Evolutionary conservation across 495 filamentous ascomycete genomes (phyloP).

Genomic region (Penicillium cosmopolitanum): DNA sequence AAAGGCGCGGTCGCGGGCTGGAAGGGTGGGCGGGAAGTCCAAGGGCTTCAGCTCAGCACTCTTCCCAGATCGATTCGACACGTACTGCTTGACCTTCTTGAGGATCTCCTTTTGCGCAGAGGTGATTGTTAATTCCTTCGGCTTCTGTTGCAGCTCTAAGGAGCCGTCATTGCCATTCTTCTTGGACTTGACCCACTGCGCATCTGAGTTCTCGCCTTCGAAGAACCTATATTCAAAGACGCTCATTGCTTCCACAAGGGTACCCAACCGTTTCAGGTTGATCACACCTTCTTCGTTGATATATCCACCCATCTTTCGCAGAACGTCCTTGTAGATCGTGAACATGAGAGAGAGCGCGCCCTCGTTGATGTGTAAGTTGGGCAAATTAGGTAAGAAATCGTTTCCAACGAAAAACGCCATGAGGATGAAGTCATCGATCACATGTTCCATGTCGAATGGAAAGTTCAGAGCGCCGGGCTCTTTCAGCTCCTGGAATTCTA

Average conservation of each 20-base stretch:
- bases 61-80: conserved; percentile 61
- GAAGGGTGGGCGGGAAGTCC: conserved; percentile 73
- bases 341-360: conserved; percentile 97
- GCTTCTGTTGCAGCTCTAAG: conserved; percentile 64
- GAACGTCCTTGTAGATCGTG: conserved; percentile 87
- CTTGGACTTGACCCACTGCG: conserved; percentile 89
- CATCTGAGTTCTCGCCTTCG: conserved; percentile 84
- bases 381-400: conserved; percentile 96
- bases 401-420: conserved; percentile 99
- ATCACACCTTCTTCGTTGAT: conserved; percentile 95
- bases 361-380: conserved; percentile 97
- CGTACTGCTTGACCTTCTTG: conserved; percentile 79
- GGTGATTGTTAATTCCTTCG: conserved; percentile 70
- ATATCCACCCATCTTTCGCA: conserved; percentile 89
- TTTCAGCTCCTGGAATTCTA: conserved; percentile 95
- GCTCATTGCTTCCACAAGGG: conserved; percentile 81
- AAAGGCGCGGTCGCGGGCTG: conserved; percentile 88
- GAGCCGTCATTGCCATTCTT: conserved; percentile 40
- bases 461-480: conserved; percentile 74
- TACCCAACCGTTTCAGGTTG: conserved; percentile 75
- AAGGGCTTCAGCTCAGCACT: conserved; percentile 52
- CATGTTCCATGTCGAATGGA: conserved; percentile 89
- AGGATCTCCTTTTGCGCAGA: conserved; percentile 79
- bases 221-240: conserved; percentile 90
- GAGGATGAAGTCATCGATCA: conserved; percentile 99